Evolutionary conservation across 176 grass and related monocot species (phyloP).

Genomic region (Tillandsia leiboldiana): DNA sequence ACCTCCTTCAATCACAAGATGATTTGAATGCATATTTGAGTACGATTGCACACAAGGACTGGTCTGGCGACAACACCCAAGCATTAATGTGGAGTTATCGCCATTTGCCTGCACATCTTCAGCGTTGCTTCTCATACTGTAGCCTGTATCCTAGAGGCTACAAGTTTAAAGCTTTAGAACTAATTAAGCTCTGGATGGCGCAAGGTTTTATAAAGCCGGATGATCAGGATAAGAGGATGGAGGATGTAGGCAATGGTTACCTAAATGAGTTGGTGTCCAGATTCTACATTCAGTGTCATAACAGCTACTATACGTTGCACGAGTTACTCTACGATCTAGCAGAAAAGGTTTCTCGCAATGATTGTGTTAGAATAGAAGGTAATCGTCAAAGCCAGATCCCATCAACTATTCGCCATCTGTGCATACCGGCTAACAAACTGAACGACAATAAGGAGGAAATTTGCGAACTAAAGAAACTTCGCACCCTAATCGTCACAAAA

Average conservation of each 20-base stretch:
- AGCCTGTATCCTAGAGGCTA: background rate
- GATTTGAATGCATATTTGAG: background rate
- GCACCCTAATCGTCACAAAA: background rate
- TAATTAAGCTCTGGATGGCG: slow-evolving; percentile 29
- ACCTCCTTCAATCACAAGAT: background rate
- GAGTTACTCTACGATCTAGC: slow-evolving; percentile 25
- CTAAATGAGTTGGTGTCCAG: slow-evolving; percentile 10
- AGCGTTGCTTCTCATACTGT: background rate
- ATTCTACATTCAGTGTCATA: background rate
- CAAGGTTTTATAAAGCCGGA: slow-evolving; percentile 24
- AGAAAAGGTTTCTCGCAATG: slow-evolving; percentile 13
- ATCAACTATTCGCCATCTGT: slow-evolving; percentile 10
- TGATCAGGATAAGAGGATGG: background rate
- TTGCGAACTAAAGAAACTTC: slow-evolving; percentile 12
- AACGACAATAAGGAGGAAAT: slow-evolving; percentile 7
- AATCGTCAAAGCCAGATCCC: slow-evolving; percentile 9
- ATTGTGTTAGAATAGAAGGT: slow-evolving; percentile 21
- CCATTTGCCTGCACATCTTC: background rate
- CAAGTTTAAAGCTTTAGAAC: background rate
- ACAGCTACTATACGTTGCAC: slow-evolving; percentile 13
- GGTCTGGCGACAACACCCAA: background rate
- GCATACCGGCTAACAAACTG: slow-evolving; percentile 4
- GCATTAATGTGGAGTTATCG: background rate
- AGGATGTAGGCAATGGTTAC: slow-evolving; percentile 26
- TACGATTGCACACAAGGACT: background rate